phyloP scores from a whole-genome alignment of 1,139 yeast species.

The Diutina scorzettiae region DNA sequence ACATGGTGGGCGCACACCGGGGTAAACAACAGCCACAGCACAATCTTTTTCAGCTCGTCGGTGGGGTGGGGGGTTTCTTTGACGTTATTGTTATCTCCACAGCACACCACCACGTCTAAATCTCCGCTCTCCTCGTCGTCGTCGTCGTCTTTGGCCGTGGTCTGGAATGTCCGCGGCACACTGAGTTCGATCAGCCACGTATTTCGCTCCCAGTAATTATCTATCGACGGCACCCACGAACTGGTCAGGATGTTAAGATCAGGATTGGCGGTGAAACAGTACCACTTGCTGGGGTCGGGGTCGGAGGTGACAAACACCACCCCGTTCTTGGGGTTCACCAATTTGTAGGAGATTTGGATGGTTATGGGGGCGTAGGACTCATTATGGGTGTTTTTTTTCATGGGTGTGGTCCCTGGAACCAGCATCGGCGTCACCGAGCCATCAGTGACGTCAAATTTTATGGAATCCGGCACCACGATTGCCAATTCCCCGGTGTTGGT shows the following conservation, averaged over 20 bases:
- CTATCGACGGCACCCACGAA: conserved; percentile 95
- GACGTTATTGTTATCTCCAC: conserved; percentile 53
- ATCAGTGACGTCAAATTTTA: conserved; percentile 52
- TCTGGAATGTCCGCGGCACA: conserved; percentile 70
- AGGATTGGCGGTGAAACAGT: conserved; percentile 74
- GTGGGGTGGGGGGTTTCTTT: conserved; percentile 37
- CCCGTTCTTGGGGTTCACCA: conserved; percentile 64
- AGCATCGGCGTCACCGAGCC: background rate
- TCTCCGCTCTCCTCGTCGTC: conserved; percentile 40
- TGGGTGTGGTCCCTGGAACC: conserved; percentile 20
- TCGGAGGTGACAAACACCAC: conserved; percentile 46
- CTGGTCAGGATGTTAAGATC: conserved; percentile 76
- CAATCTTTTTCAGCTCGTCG: conserved; percentile 64
- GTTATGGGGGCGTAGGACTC: conserved; percentile 61
- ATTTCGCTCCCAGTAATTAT: conserved; percentile 75
- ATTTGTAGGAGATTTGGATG: conserved; percentile 54
- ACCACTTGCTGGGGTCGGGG: conserved; percentile 44
- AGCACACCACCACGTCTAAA: conserved; percentile 55
- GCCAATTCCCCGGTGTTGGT: conserved; percentile 62
- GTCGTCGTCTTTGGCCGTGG: conserved; percentile 38
- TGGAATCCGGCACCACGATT: conserved; percentile 60
- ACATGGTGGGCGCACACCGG: conserved; percentile 91
- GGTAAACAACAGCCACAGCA: conserved; percentile 68
- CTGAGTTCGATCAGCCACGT: conserved; percentile 88
- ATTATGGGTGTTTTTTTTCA: conserved; percentile 17